Base-by-base conservation (phyloP, 2,329 filamentous ascomycete species). In the Alternaria ventricosa region DNA sequence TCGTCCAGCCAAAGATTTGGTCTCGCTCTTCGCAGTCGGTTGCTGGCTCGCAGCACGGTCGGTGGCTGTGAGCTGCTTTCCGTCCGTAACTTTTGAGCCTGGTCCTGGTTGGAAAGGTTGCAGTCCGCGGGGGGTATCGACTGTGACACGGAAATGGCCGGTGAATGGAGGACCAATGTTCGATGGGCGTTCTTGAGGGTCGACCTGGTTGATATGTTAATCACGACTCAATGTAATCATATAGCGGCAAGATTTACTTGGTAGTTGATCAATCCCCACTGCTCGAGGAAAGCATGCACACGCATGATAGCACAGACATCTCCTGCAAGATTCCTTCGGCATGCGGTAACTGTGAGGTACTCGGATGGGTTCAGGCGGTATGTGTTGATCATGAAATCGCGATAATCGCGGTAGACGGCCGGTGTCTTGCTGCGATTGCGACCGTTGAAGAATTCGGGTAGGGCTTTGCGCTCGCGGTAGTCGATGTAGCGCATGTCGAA, bases 371-470 rank as follows among this genome's bases (percentile, higher is more conserved):
- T 99, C 60, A 99, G 84, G 41, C 96, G 91, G 82, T 99, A 99
- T 13, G 96, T 98, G 84, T 99, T 99, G 84, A 99, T 94, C 96
- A 99, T 99, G 78, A 99, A 99, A 78, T 99, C 96, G 72, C 96
- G 91, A 82, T 99, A 99, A 78, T 99, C 96, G 82, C 98, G 98
- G 85, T 99, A 99, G 22, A 98, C 93, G 53, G 94, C 90, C 1
- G 94, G 92, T 0, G 96, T 99, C 84, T 99, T 99, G 89, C 96
- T 98, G 75, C 96, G 91, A 82, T 99, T 99, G 64, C 96, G 89
- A 80, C 90, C 95, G 84, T 99, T 99, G 88, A 99, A 99, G 83
- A 98, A 99, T 80, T 99, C 96, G 20, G 95, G 94, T 70, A 99
- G 87, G 8, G 94, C 94, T 82, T 97, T 99, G 78, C 91, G 92